phyloP scores from a whole-genome alignment of 2,329 filamentous ascomycete species.

The Fusarium sp. region DNA sequence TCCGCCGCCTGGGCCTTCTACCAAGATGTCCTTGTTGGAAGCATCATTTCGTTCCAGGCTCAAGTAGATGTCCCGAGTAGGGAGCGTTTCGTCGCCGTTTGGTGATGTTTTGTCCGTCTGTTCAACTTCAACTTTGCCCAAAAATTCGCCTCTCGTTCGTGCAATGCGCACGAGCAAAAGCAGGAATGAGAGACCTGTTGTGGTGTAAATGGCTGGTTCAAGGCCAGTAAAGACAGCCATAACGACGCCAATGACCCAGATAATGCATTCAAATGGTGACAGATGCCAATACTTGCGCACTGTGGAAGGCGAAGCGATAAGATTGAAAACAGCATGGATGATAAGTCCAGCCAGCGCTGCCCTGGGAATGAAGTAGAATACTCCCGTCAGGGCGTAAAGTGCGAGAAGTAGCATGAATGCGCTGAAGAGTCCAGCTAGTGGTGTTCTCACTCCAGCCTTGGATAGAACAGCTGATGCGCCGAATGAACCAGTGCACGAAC shows the following conservation, averaged over 20 bases:
- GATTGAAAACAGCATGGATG: slow-evolving; percentile 83
- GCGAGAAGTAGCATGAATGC: slow-evolving; percentile 80
- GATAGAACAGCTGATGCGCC: slow-evolving; percentile 83
- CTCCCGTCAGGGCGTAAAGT: slow-evolving; percentile 79
- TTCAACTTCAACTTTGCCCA: slow-evolving; percentile 53
- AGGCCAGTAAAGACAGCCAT: slow-evolving; percentile 62
- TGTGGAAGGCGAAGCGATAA: slow-evolving; percentile 78
- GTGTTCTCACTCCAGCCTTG: slow-evolving; percentile 84
- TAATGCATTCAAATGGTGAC: slow-evolving; percentile 77
- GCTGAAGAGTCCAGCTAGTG: slow-evolving; percentile 81
- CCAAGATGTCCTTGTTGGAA: slow-evolving; percentile 57
- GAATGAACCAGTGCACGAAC: slow-evolving; percentile 60
- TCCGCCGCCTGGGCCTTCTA: slow-evolving; percentile 59
- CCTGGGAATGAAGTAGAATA: slow-evolving; percentile 85
- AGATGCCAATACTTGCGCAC: slow-evolving; percentile 83
- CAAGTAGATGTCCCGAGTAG: slow-evolving; percentile 54
- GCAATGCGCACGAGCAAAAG: slow-evolving; percentile 60
- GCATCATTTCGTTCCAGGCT: slow-evolving; percentile 56
- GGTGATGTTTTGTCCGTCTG: not conserved
- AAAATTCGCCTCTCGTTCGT: slow-evolving; percentile 59
- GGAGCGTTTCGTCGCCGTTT: too few species aligned
- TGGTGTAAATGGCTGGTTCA: slow-evolving; percentile 63
- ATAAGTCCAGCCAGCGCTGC: slow-evolving; percentile 79
- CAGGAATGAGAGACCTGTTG: slow-evolving; percentile 56
- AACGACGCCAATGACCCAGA: slow-evolving; percentile 80